Evolutionary conservation across 805 yeast species (phyloP).

Genomic region (Cyberlindnera xishuangbannaensis): DNA sequence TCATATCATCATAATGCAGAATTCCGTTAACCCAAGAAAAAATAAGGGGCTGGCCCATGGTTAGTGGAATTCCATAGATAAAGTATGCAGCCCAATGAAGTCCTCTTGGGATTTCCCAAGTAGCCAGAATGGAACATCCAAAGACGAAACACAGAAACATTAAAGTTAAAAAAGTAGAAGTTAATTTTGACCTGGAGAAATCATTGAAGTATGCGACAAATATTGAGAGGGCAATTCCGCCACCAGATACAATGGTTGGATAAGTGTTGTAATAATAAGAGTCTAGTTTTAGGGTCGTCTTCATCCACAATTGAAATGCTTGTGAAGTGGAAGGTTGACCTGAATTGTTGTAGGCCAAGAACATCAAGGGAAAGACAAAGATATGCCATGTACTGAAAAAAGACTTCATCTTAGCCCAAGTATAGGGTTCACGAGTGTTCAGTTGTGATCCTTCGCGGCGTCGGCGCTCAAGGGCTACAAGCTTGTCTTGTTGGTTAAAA

Average conservation of each 20-base stretch:
- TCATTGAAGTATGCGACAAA: slow-evolving; percentile 31
- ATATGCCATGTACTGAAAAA: slow-evolving; percentile 47
- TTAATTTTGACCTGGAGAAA: slow-evolving; percentile 29
- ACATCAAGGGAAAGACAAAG: slow-evolving; percentile 34
- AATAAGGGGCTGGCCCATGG: slow-evolving; percentile 52
- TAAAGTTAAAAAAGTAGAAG: slow-evolving; percentile 33
- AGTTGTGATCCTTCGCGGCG: slow-evolving; percentile 37
- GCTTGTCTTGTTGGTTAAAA: slow-evolving; percentile 33
- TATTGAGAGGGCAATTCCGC: slow-evolving; percentile 35
- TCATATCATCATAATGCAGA: slow-evolving; percentile 30
- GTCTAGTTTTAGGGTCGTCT: slow-evolving; percentile 28
- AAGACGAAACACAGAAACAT: slow-evolving; percentile 39
- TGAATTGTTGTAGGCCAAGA: slow-evolving; percentile 18
- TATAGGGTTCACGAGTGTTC: slow-evolving; percentile 36
- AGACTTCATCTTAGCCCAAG: slow-evolving; percentile 33
- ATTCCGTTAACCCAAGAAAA: slow-evolving; percentile 51
- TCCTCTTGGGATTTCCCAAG: slow-evolving; percentile 43
- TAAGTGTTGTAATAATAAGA: slow-evolving; percentile 34
- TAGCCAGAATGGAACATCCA: slow-evolving; percentile 26
- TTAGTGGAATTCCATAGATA: slow-evolving; percentile 39
- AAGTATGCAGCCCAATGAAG: slow-evolving; percentile 48
- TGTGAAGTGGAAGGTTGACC: slow-evolving; percentile 33
- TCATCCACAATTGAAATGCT: slow-evolving; percentile 43
- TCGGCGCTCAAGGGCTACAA: slow-evolving; percentile 42
- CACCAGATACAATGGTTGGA: slow-evolving; percentile 36